Conservation (phyloP, 805 yeast species). For the Metschnikowia kunwiensis region DNA sequence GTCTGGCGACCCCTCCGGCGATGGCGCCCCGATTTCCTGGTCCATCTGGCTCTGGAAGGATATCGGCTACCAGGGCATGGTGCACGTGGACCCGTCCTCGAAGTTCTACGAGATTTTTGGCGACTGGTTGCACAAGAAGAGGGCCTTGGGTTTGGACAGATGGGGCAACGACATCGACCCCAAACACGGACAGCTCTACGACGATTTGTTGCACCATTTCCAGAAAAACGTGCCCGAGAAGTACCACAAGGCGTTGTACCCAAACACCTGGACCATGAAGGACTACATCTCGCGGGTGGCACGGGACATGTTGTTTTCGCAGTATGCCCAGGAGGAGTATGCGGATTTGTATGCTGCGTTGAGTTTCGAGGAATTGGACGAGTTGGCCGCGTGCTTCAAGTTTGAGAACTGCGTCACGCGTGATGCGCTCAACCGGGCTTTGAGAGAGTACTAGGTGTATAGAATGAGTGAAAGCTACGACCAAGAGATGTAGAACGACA, state of each 20-base stretch:
- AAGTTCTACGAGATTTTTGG: slow-evolving; percentile 43
- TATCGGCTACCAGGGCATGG: slow-evolving; percentile 50
- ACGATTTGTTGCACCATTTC: slow-evolving; percentile 36
- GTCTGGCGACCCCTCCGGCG: slow-evolving; percentile 48
- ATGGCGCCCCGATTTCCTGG: slow-evolving; percentile 45
- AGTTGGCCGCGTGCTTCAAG: slow-evolving; percentile 49
- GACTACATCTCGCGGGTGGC: slow-evolving; percentile 39
- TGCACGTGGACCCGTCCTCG: slow-evolving; percentile 44
- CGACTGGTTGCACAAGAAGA: slow-evolving; percentile 42
- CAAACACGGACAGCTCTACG: slow-evolving; percentile 34
- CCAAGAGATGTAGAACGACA: too few relatives aligned
- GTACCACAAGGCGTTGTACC: slow-evolving; percentile 39
- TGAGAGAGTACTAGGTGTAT: slow-evolving; percentile 22
- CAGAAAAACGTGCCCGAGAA: slow-evolving; percentile 39
- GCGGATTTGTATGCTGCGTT: slow-evolving; percentile 44
- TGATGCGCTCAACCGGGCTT: slow-evolving; percentile 38
- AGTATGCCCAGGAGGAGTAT: slow-evolving; percentile 43
- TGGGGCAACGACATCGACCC: slow-evolving; percentile 51
- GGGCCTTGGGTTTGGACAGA: slow-evolving; percentile 43
- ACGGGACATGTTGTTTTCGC: slow-evolving; percentile 43
- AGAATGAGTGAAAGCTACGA: too few relatives aligned
- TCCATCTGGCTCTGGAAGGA: slow-evolving; percentile 55
- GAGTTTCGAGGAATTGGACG: slow-evolving; percentile 46
- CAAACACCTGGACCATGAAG: slow-evolving; percentile 36
- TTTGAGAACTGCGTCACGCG: slow-evolving; percentile 44